Conservation (phyloP, 495 filamentous ascomycete genomes). For the Aeminium ludgeri region DNA sequence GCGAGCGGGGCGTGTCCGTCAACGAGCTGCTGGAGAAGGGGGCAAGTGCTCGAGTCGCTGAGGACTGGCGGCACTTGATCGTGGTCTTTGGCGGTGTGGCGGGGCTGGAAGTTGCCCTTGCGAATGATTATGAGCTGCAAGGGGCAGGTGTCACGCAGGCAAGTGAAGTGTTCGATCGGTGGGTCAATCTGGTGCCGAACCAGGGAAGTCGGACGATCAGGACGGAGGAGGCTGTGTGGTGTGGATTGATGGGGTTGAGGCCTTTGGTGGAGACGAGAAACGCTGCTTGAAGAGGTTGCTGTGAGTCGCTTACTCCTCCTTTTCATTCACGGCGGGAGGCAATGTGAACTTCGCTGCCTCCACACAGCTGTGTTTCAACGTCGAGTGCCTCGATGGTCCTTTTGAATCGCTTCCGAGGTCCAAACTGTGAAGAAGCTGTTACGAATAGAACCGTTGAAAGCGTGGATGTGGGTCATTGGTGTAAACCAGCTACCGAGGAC, state of each 20-base stretch:
- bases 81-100: constrained; percentile 57
- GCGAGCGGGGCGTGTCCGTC: constrained; percentile 48
- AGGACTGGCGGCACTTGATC: constrained; percentile 52
- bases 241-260: constrained; percentile 44
- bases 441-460: too few relatives aligned
- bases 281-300: too few relatives aligned
- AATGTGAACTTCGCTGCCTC: too few relatives aligned
- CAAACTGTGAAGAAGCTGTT: too few relatives aligned
- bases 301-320: too few relatives aligned
- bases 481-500: too few relatives aligned
- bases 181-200: constrained; percentile 56
- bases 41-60: constrained; percentile 11
- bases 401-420: too few relatives aligned
- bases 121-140: constrained; percentile 41
- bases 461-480: too few relatives aligned
- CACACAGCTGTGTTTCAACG: too few relatives aligned
- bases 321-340: too few relatives aligned
- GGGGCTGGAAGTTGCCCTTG: constrained; percentile 52
- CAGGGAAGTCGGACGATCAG: constrained; percentile 63
- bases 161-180: constrained; percentile 55
- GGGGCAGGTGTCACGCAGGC: constrained; percentile 31
- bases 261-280: constrained; percentile 25
- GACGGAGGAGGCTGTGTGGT: constrained; percentile 63
- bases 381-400: too few relatives aligned
- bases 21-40: constrained; percentile 2